Conservation (phyloP, 129 eudicot species). For the Calendula officinalis region DNA sequence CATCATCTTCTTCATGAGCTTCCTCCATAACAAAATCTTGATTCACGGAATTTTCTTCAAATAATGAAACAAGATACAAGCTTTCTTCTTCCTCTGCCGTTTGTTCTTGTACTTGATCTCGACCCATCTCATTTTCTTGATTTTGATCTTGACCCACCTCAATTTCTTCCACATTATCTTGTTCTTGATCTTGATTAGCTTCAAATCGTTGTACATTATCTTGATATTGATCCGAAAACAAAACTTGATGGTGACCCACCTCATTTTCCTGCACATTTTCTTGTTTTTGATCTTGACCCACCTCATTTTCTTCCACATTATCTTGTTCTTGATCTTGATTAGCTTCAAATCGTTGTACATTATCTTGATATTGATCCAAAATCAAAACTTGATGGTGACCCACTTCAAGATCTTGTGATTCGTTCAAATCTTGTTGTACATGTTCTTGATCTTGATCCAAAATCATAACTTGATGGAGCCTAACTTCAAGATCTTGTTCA, state of each 20-base stretch:
- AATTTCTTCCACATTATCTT: slow-evolving; percentile 10
- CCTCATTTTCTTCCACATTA: slow-evolving; percentile 13
- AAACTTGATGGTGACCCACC: slow-evolving; percentile 5
- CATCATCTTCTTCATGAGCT: slow-evolving; percentile 29
- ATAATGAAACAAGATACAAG: slow-evolving; percentile 26
- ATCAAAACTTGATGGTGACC: slow-evolving; percentile 21
- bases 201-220: slow-evolving; percentile 8
- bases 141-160: slow-evolving; percentile 16
- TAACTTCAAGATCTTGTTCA: slow-evolving; percentile 8
- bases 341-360: background rate
- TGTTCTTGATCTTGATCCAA: slow-evolving; percentile 25
- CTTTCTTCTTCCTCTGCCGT: slow-evolving; percentile 34
- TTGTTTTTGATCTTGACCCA: slow-evolving; percentile 24
- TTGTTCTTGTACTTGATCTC: slow-evolving; percentile 21
- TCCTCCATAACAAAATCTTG: slow-evolving; percentile 23
- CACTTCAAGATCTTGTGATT: background rate
- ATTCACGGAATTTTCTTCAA: slow-evolving; percentile 35
- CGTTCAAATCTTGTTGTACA: background rate
- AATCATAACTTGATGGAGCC: slow-evolving; percentile 8
- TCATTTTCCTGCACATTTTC: slow-evolving; percentile 11
- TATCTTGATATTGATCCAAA: slow-evolving; percentile 25
- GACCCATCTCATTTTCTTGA: slow-evolving; percentile 23
- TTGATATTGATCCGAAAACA: slow-evolving; percentile 27
- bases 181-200: slow-evolving; percentile 13
- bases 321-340: slow-evolving; percentile 13